These are phyloP conservation scores for Plasmodium yoelii DNA, from an alignment of 169 alveolate genomes.

Conservation along the genomic window DNA sequence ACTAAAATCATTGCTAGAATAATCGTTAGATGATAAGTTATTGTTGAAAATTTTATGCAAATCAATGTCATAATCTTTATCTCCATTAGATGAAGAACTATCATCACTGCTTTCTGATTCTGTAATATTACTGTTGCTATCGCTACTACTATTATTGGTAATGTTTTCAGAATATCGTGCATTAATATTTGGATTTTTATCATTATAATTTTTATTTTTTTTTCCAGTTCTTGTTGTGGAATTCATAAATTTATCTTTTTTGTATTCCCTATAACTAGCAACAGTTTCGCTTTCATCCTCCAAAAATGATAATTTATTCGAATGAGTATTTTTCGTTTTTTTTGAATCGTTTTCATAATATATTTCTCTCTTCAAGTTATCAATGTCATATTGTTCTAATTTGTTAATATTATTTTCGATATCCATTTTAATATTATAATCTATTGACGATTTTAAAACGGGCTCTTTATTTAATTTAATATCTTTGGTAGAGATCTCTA, in stretches of 20 bases:
- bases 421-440: slow-evolving; percentile 56
- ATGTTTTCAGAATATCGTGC: background rate
- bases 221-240: slow-evolving; percentile 4
- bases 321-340: slow-evolving; percentile 14
- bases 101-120: background rate
- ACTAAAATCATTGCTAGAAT: background rate
- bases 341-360: slow-evolving; percentile 25
- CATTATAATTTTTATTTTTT: background rate
- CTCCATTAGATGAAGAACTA: background rate
- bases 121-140: background rate
- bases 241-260: background rate
- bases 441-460: slow-evolving; percentile 37
- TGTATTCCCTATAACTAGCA: slow-evolving; percentile 24
- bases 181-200: background rate
- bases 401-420: slow-evolving; percentile 22
- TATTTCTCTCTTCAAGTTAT: slow-evolving; percentile 50
- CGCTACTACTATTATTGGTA: background rate
- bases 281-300: slow-evolving; percentile 28
- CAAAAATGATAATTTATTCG: slow-evolving; percentile 9
- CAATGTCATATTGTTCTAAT: slow-evolving; percentile 20
- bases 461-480: slow-evolving; percentile 52
- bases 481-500: slow-evolving; percentile 34
- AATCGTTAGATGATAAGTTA: slow-evolving; percentile 7
- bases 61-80: slow-evolving; percentile 23
- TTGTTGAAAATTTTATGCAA: slow-evolving; percentile 30